Evolutionary conservation across 495 filamentous ascomycete species (phyloP).

Genomic region (Articulospora tetracladia): DNA sequence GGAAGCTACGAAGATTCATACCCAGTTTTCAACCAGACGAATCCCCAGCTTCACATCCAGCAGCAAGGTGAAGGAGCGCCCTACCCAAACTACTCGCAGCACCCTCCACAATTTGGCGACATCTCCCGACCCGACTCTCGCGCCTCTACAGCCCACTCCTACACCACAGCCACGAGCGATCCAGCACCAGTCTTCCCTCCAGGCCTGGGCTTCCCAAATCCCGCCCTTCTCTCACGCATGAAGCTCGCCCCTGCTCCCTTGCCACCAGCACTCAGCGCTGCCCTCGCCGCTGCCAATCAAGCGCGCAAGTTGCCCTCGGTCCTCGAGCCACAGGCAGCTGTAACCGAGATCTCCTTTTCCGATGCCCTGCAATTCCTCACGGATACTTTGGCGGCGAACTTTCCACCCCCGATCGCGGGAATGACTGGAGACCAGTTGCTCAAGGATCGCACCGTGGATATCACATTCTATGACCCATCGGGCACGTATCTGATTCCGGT

Average conservation of each 20-base stretch:
- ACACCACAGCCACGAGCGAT: too few relatives aligned
- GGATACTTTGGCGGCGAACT: background rate
- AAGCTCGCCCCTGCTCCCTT: background rate
- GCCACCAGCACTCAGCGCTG: background rate
- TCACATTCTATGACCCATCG: background rate
- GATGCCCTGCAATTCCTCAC: background rate
- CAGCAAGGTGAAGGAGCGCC: background rate
- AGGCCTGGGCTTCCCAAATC: too few relatives aligned
- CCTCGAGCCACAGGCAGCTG: background rate
- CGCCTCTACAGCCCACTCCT: too few relatives aligned
- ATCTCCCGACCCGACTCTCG: too few relatives aligned
- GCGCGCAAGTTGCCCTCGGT: background rate
- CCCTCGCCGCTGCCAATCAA: background rate
- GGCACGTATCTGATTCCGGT: background rate
- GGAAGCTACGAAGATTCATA: background rate
- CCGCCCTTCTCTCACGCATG: too few relatives aligned
- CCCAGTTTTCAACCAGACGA: too few relatives aligned
- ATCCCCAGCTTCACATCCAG: background rate
- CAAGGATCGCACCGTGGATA: background rate
- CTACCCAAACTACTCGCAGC: background rate
- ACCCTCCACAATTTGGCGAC: background rate
- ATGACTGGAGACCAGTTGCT: background rate
- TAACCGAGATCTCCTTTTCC: background rate
- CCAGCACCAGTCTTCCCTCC: too few relatives aligned
- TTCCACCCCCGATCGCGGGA: background rate